Evolutionary conservation across 2,329 filamentous ascomycete species (phyloP).

Genomic region (Phialophora macrospora): DNA sequence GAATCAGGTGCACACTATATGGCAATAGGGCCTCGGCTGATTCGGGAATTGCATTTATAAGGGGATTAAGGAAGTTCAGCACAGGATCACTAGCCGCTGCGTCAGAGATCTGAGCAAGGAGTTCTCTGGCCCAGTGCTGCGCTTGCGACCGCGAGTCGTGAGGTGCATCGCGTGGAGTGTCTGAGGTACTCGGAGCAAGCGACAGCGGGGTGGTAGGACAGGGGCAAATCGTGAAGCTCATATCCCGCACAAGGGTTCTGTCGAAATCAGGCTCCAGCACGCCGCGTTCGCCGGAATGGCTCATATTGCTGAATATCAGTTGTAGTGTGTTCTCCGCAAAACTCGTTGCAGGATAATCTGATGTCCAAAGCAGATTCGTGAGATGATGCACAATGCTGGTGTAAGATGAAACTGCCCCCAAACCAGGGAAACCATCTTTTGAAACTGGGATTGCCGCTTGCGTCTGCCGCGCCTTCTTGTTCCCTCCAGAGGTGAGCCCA

Average conservation of each 20-base stretch:
- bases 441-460: background rate
- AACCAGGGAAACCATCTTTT: slow-evolving; percentile 16
- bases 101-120: slow-evolving; percentile 66
- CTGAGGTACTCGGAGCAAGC: background rate
- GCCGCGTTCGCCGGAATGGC: slow-evolving; percentile 42
- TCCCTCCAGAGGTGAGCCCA: slow-evolving; percentile 56
- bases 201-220: slow-evolving; percentile 43
- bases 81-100: slow-evolving; percentile 68
- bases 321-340: slow-evolving; percentile 53
- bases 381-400: slow-evolving; percentile 31
- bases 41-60: slow-evolving; percentile 68
- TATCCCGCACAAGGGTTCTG: slow-evolving; percentile 45
- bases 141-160: background rate
- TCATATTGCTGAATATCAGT: slow-evolving; percentile 47
- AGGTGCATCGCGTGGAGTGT: background rate
- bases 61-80: slow-evolving; percentile 68
- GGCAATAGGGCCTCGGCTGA: slow-evolving; percentile 79
- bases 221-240: slow-evolving; percentile 50
- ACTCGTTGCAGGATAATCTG: slow-evolving; percentile 24
- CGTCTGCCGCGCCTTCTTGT: background rate
- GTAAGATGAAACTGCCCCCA: slow-evolving; percentile 29
- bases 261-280: slow-evolving; percentile 47
- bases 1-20: slow-evolving; percentile 80
- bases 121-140: slow-evolving; percentile 63
- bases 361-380: slow-evolving; percentile 28